Evolutionary conservation across 768 basidiomycete species (phyloP).

Genomic region (Boletus pseudopeckii): DNA sequence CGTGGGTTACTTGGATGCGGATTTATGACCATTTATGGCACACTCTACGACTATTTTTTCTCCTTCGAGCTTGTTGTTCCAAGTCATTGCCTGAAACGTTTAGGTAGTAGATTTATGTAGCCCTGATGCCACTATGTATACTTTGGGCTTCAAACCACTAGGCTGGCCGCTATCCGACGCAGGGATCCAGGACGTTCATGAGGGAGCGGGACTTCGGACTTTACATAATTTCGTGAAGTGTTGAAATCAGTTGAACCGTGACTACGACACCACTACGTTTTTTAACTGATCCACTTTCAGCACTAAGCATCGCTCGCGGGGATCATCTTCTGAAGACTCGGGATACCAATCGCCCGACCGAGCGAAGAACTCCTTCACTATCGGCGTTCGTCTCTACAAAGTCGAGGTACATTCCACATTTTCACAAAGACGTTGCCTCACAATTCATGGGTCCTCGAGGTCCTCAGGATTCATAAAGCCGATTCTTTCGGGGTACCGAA

Average conservation of each 20-base stretch:
- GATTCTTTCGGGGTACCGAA: neutral
- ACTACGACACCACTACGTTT: too few relatives aligned
- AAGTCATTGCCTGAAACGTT: neutral
- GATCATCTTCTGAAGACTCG: neutral
- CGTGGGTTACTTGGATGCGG: neutral
- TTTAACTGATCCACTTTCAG: too few relatives aligned
- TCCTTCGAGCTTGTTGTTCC: neutral
- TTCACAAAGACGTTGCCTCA: neutral
- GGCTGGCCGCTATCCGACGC: too few relatives aligned
- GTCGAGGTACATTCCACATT: neutral
- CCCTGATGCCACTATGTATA: neutral
- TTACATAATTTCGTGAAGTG: too few relatives aligned
- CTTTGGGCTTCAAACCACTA: too few relatives aligned
- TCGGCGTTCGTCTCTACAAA: neutral
- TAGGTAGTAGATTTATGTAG: neutral
- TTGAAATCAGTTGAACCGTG: too few relatives aligned
- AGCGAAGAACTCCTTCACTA: neutral
- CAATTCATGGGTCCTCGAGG: neutral
- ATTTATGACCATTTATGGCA: slow-evolving; percentile 1
- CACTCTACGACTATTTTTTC: neutral
- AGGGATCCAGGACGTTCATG: too few relatives aligned
- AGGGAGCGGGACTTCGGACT: too few relatives aligned
- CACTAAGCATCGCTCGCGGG: too few relatives aligned
- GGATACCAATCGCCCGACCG: neutral
- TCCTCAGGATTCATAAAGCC: neutral